Evolutionary conservation across 306 rosid genomes (phyloP), one percentile per base, ranked within the genome.

Genomic region (Inga laurina): DNA sequence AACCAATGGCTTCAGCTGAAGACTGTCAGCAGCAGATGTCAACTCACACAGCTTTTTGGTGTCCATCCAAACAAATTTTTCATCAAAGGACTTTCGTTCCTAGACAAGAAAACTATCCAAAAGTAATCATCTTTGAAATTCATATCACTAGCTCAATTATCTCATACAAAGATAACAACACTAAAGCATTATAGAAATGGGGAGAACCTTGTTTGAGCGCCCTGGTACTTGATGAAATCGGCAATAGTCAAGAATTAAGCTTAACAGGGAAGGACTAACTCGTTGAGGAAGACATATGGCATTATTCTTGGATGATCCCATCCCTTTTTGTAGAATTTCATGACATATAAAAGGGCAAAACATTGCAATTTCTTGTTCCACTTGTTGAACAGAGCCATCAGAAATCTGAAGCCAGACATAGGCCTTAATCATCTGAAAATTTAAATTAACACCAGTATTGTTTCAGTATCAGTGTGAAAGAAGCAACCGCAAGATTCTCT

Each of bases 141-240:
- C 61, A 75, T 46, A 69, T 84, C 67, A 37, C 74, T 73, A 66
- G n/a, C 46, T 77, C 72, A 74, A 54, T 35, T 64, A 67, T 46
- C 41, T 45, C 21, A 21, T 61, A 27, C 10, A 52, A 56, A 75
- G 54, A 80, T 57, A 79, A 78, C 37, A 52, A 79, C 54, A 57
- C 71, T 71, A 82, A 84, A 79, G 27, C 27, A 35, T 67, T 73
- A 75, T 51, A 83, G 79, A 84, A 59, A 71, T 30, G 80, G 24
- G 81, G n/a, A 83, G 62, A 81, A 96, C 99, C 98, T 93, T 96
- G 90, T 92, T 93, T 61, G 99, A 96, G 87, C 85, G 97, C 79
- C 99, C 99, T 8, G 94, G 88, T 85, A 89, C 84, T 93, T 89
- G 98, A 91, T 96, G 99, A 84, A 96, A 96, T 69, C 96, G 91